Conservation (phyloP, 345 rosid genomes). For the Psidium guajava region DNA sequence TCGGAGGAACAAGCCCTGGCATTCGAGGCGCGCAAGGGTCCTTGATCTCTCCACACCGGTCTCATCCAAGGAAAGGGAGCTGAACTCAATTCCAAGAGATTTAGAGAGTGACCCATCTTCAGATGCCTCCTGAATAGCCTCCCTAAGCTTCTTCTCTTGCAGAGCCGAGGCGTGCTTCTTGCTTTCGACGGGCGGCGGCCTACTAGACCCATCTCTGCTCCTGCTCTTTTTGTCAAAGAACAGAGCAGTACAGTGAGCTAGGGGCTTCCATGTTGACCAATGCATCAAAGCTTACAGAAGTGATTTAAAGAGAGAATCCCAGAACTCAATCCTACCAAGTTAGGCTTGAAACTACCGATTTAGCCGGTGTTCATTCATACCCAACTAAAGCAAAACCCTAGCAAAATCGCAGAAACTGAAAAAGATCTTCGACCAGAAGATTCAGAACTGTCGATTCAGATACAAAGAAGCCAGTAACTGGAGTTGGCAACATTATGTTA, state of each 20-base stretch:
- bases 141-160: constrained; percentile 78
- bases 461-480: not conserved
- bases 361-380: not conserved
- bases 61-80: constrained; percentile 43
- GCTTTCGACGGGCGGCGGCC: constrained; percentile 28
- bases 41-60: constrained; percentile 68
- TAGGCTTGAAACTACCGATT: not conserved
- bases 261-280: constrained; percentile 97
- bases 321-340: not conserved
- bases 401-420: not conserved
- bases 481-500: not conserved
- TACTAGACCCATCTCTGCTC: constrained; percentile 55
- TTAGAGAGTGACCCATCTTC: constrained; percentile 83
- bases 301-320: not conserved
- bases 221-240: constrained; percentile 80
- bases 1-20: constrained; percentile 83
- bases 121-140: constrained; percentile 93
- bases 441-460: not conserved
- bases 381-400: constrained; percentile 2
- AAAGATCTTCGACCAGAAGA: not conserved
- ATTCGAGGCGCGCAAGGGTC: constrained; percentile 89
- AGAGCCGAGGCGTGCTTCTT: constrained; percentile 42
- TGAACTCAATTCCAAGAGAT: constrained; percentile 68
- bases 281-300: constrained; percentile 45
- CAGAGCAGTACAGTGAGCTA: constrained; percentile 93